Percentiles rank a stretch among this genome's conserved stretches.
phyloP scores from a whole-genome alignment of 2,329 filamentous ascomycete species.

The Colletotrichum coccodes region DNA sequence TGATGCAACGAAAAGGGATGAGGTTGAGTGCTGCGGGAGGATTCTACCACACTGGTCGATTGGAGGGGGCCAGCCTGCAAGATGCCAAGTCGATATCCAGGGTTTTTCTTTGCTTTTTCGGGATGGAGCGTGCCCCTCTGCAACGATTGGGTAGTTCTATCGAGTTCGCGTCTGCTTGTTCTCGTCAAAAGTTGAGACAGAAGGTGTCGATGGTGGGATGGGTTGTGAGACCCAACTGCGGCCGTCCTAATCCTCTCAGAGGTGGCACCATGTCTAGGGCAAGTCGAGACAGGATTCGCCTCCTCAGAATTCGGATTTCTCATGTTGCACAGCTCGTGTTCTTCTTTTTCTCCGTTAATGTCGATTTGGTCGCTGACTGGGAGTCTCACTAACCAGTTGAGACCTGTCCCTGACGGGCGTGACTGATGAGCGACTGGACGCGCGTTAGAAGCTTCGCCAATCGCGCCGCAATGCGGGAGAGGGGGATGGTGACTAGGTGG shows the following conservation, averaged over 20 bases:
- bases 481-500: background rate
- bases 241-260: background rate
- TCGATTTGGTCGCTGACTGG: background rate
- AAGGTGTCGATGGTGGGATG: background rate
- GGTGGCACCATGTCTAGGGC: background rate
- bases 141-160: background rate
- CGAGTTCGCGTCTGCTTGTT: background rate
- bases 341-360: background rate
- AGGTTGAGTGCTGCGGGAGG: background rate
- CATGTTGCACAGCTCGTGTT: background rate
- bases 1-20: conserved; percentile 25
- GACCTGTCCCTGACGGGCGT: conserved; percentile 11
- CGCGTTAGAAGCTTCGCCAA: conserved; percentile 13
- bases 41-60: background rate
- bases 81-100: too few species aligned
- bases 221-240: background rate
- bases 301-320: background rate
- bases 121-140: background rate
- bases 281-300: background rate
- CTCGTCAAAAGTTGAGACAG: too few species aligned
- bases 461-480: conserved; percentile 1
- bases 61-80: background rate
- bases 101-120: too few species aligned
- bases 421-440: background rate
- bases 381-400: background rate